Conservation (phyloP, 768 basidiomycete species). For the Cubamyces lactineus region DNA sequence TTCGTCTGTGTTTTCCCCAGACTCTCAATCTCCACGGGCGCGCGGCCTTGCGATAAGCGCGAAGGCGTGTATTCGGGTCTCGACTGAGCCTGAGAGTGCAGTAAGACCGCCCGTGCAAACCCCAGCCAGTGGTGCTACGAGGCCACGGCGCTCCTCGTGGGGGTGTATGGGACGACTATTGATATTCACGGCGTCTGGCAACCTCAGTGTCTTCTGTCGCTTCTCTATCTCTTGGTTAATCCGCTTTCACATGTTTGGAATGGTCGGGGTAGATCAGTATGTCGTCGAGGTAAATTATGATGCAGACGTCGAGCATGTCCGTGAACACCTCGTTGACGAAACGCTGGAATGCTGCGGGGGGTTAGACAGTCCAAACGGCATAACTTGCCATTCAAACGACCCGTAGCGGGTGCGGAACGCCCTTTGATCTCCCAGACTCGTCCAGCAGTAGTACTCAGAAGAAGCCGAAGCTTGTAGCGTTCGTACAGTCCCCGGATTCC, state of each 20-base stretch:
- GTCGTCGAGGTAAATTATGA: too few species aligned
- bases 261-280: too few species aligned
- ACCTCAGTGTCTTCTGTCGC: too few species aligned
- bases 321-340: conserved; percentile 29
- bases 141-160: too few species aligned
- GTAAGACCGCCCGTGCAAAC: background rate
- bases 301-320: background rate
- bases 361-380: conserved; percentile 34
- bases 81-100: conserved; percentile 9
- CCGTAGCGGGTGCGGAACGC: conserved; percentile 40
- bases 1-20: background rate
- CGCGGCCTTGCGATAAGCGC: conserved; percentile 11
- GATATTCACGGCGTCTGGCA: too few species aligned
- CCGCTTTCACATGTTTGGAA: too few species aligned
- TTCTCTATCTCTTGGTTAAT: too few species aligned
- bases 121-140: background rate
- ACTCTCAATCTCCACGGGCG: background rate
- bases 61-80: background rate
- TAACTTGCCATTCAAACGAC: conserved; percentile 35
- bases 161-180: too few species aligned
- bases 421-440: too few species aligned
- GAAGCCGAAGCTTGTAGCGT: too few species aligned
- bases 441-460: too few species aligned
- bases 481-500: too few species aligned
- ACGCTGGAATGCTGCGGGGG: conserved; percentile 31